Conservation (phyloP, 1,284 basidiomycete species). For the Erythrobasidium hasegawianum region DNA sequence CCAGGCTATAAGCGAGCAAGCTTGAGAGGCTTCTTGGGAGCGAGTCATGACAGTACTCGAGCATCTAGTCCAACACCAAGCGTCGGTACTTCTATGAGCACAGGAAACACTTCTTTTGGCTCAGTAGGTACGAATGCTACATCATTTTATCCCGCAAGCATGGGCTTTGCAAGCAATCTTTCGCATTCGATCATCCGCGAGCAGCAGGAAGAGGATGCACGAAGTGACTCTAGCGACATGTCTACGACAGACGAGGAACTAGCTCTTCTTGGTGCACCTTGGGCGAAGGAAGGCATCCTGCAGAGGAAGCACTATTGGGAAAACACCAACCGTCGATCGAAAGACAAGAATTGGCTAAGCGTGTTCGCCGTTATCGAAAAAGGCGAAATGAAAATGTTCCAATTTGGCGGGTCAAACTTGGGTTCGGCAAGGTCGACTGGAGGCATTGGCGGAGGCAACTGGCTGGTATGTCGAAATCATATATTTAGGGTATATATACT, state of each 20-base stretch:
- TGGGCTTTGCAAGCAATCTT: constrained; percentile 93
- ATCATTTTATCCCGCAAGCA: constrained; percentile 51
- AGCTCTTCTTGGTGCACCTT: constrained; percentile 87
- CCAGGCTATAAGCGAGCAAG: constrained; percentile 42
- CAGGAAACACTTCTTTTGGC: constrained; percentile 1
- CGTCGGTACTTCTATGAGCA: constrained; percentile 72
- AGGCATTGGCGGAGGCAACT: constrained; percentile 78
- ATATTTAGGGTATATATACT: neutral
- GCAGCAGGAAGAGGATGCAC: constrained; percentile 71
- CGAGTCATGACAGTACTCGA: constrained; percentile 38
- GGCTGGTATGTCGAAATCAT: constrained; percentile 65
- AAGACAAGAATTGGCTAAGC: constrained; percentile 56
- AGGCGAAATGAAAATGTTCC: constrained; percentile 91
- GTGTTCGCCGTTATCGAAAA: constrained; percentile 93
- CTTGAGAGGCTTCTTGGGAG: constrained; percentile 43
- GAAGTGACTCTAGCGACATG: constrained; percentile 61
- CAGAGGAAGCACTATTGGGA: constrained; percentile 94
- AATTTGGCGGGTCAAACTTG: constrained; percentile 62
- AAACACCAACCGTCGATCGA: constrained; percentile 59
- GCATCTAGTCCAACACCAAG: constrained; percentile 73
- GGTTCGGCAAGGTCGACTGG: constrained; percentile 40
- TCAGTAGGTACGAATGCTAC: constrained; percentile 35
- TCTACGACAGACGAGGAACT: constrained; percentile 84
- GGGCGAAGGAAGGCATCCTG: constrained; percentile 97
- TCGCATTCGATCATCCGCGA: constrained; percentile 95